These are phyloP conservation scores for Notholithocarpus densiflorus DNA, from an alignment of 306 rosid genomes.

Conservation along the genomic window DNA sequence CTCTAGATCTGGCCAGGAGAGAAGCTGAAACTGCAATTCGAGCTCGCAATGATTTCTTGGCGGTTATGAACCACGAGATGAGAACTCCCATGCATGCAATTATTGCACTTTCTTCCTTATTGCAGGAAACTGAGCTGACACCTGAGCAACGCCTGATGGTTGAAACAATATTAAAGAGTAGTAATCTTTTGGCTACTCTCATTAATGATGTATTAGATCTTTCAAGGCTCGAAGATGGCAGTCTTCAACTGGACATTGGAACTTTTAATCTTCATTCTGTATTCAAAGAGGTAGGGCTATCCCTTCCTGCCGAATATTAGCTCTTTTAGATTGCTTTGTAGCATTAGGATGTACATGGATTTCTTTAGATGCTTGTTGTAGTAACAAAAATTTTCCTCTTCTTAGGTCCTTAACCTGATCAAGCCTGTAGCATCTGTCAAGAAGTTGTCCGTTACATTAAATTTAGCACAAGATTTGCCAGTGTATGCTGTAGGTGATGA, in stretches of 20 bases:
- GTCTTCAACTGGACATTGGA: constrained; percentile 76
- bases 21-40: constrained; percentile 99
- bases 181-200: constrained; percentile 87
- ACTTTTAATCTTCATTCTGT: constrained; percentile 76
- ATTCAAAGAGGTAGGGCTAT: constrained; percentile 66
- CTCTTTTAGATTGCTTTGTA: constrained; percentile 1
- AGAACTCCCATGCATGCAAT: constrained; percentile 99
- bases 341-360: constrained; percentile 12
- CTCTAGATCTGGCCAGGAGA: constrained; percentile 92
- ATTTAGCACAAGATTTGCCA: constrained; percentile 76
- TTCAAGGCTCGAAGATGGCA: constrained; percentile 96
- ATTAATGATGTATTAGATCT: constrained; percentile 95
- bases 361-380: constrained; percentile 22
- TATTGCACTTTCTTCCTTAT: constrained; percentile 90
- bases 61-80: constrained; percentile 99
- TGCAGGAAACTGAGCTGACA: constrained; percentile 90
- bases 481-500: constrained; percentile 72
- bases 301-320: not conserved
- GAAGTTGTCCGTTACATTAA: constrained; percentile 59
- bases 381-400: constrained; percentile 20
- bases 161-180: constrained; percentile 86
- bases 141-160: constrained; percentile 97
- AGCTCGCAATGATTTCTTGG: constrained; percentile 97
- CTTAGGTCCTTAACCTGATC: constrained; percentile 82
- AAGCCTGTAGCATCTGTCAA: constrained; percentile 87